Evolutionary conservation across 768 basidiomycete species (phyloP).

Genomic region (Pulveroboletus sp.): DNA sequence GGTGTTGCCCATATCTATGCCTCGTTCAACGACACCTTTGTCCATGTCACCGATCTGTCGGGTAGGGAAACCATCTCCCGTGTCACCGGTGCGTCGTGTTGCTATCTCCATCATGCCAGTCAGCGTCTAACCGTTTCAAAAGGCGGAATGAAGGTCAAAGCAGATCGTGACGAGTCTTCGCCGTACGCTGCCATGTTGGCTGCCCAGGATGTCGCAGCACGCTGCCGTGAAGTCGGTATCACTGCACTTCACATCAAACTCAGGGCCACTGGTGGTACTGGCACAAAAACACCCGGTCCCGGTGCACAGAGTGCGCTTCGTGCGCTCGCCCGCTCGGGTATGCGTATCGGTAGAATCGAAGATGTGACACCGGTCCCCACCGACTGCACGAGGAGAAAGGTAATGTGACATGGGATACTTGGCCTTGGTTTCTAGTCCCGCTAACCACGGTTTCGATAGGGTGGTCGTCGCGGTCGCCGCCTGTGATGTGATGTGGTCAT

Average conservation of each 20-base stretch:
- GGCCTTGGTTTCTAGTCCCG: neutral
- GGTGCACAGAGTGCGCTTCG: slow-evolving; percentile 98
- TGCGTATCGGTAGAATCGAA: slow-evolving; percentile 97
- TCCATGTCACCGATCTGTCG: slow-evolving; percentile 97
- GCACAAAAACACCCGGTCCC: slow-evolving; percentile 98
- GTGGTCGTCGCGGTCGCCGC: slow-evolving; percentile 99
- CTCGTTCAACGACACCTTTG: slow-evolving; percentile 99
- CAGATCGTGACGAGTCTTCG: slow-evolving; percentile 98
- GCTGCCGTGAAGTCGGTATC: slow-evolving; percentile 98
- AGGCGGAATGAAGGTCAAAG: slow-evolving; percentile 99
- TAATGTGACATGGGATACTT: slow-evolving; percentile 28
- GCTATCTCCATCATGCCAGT: neutral
- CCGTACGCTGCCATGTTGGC: slow-evolving; percentile 98
- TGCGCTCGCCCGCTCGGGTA: slow-evolving; percentile 95
- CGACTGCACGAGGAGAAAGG: slow-evolving; percentile 96
- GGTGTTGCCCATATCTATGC: slow-evolving; percentile 99
- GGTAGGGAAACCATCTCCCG: slow-evolving; percentile 99
- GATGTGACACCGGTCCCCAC: slow-evolving; percentile 98
- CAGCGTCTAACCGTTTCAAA: slow-evolving; percentile 20
- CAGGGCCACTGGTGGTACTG: slow-evolving; percentile 95
- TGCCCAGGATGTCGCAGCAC: slow-evolving; percentile 91
- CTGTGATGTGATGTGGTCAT: slow-evolving; percentile 42
- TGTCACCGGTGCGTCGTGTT: slow-evolving; percentile 71
- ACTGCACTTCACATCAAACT: slow-evolving; percentile 99
- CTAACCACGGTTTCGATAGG: slow-evolving; percentile 40